phyloP scores from a whole-genome alignment of 1,284 basidiomycete species.

The Fomitiporia mediterranea region DNA sequence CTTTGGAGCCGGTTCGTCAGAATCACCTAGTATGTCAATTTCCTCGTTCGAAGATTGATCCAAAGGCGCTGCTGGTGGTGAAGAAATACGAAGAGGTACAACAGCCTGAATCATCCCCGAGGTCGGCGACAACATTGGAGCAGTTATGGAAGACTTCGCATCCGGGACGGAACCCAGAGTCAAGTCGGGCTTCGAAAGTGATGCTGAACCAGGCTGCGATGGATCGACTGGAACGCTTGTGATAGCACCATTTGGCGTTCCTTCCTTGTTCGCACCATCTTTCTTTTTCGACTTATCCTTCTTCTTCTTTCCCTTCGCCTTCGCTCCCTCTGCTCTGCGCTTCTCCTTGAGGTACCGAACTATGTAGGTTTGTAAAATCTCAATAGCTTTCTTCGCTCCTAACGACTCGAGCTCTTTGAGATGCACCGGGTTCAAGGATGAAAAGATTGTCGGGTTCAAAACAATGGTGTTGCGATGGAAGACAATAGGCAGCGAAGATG shows the following conservation, averaged over 20 bases:
- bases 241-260: slow-evolving; percentile 26
- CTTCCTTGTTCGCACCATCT: slow-evolving; percentile 24
- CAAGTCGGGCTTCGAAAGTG: background rate
- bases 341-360: slow-evolving; percentile 83
- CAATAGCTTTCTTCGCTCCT: slow-evolving; percentile 79
- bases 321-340: slow-evolving; percentile 40
- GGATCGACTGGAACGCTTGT: background rate
- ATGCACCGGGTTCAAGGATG: slow-evolving; percentile 69
- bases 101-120: slow-evolving; percentile 9
- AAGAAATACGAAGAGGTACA: slow-evolving; percentile 17
- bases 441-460: slow-evolving; percentile 81
- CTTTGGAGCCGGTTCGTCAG: slow-evolving; percentile 50
- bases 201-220: background rate
- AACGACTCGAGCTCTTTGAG: slow-evolving; percentile 73
- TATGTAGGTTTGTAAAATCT: slow-evolving; percentile 80
- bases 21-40: slow-evolving; percentile 50
- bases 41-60: slow-evolving; percentile 40
- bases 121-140: slow-evolving; percentile 4
- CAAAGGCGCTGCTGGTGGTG: slow-evolving; percentile 22
- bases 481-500: slow-evolving; percentile 67
- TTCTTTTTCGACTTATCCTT: slow-evolving; percentile 35
- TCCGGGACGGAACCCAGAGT: background rate
- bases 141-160: background rate
- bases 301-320: slow-evolving; percentile 37
- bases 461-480: slow-evolving; percentile 82